Evolutionary conservation across 2,329 filamentous ascomycete genomes (phyloP).

Genomic region (Diaporthe nobilis): DNA sequence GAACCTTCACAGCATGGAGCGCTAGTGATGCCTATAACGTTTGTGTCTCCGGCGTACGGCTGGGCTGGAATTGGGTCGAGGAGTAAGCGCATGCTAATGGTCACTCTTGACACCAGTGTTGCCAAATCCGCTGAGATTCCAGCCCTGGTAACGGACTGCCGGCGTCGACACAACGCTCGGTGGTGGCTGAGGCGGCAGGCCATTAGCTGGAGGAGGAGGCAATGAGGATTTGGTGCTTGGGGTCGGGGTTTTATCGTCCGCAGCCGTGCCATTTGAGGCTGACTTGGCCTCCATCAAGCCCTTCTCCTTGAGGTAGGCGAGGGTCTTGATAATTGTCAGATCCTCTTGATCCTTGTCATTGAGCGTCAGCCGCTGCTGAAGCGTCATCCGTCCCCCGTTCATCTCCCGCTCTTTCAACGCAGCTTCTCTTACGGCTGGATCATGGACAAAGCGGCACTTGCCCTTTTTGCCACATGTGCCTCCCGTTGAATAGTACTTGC

Average conservation of each 20-base stretch:
- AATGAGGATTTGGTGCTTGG: constrained; percentile 41
- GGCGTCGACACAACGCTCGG: constrained; percentile 47
- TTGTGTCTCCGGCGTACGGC: background rate
- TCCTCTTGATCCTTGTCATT: constrained; percentile 80
- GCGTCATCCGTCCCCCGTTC: constrained; percentile 76
- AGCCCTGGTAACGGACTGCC: constrained; percentile 54
- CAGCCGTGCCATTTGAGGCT: constrained; percentile 40
- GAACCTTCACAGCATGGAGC: background rate
- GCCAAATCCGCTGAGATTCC: constrained; percentile 58
- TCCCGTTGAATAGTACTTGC: constrained; percentile 80
- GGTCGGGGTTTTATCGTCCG: constrained; percentile 45
- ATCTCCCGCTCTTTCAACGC: constrained; percentile 74
- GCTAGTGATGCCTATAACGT: background rate
- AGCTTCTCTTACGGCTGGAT: constrained; percentile 73
- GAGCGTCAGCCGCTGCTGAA: constrained; percentile 74
- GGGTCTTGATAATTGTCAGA: constrained; percentile 74
- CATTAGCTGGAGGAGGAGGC: constrained; percentile 48
- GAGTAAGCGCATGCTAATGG: constrained; percentile 31
- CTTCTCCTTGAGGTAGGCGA: constrained; percentile 74
- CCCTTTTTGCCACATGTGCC: constrained; percentile 80
- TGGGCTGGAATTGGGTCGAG: background rate
- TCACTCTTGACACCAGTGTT: constrained; percentile 53
- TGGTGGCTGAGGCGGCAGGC: constrained; percentile 54
- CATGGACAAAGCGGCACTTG: constrained; percentile 82
- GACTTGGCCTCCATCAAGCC: constrained; percentile 63